phyloP scores from a whole-genome alignment of 2,329 filamentous ascomycete genomes.

The Colletotrichum higginsianum region DNA sequence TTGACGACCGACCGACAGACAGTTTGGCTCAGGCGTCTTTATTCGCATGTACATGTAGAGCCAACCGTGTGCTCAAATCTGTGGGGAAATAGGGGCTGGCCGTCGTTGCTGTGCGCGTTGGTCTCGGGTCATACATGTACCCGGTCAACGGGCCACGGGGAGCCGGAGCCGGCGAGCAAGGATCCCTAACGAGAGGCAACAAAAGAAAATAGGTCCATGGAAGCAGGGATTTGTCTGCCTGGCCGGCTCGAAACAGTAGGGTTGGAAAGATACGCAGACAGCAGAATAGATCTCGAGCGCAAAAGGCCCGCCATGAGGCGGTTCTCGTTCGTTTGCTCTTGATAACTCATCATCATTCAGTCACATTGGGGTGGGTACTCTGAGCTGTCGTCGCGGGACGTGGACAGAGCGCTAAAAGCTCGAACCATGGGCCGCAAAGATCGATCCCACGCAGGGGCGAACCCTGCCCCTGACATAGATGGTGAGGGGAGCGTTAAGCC shows the following conservation, averaged over 20 bases:
- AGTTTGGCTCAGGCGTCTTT: conserved; percentile 2
- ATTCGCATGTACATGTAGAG: neutral
- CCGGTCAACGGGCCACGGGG: conserved; percentile 32
- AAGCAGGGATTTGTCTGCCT: neutral
- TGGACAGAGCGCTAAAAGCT: conserved; percentile 30
- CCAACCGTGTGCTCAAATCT: conserved; percentile 21
- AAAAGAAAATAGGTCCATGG: neutral
- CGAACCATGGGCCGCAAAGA: conserved; percentile 35
- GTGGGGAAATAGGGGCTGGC: conserved; percentile 8
- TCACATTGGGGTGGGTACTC: conserved; percentile 3
- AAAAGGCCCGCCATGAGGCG: conserved; percentile 10
- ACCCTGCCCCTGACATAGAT: conserved; percentile 15
- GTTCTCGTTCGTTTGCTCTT: conserved; percentile 20
- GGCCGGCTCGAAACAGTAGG: neutral
- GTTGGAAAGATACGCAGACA: neutral
- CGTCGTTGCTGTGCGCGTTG: conserved; percentile 15
- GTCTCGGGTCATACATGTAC: conserved; percentile 30
- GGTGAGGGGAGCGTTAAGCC: conserved; percentile 23
- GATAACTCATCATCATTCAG: conserved; percentile 17
- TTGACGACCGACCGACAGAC: neutral
- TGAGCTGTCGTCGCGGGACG: conserved; percentile 13
- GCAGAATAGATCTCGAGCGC: neutral
- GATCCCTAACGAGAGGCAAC: neutral
- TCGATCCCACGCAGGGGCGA: conserved; percentile 25
- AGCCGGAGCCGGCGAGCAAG: conserved; percentile 33